Percentiles rank a stretch among this genome's conserved stretches.
These are phyloP conservation scores for Nissolia schottii DNA, from an alignment of 306 rosid species.

Conservation along the genomic window DNA sequence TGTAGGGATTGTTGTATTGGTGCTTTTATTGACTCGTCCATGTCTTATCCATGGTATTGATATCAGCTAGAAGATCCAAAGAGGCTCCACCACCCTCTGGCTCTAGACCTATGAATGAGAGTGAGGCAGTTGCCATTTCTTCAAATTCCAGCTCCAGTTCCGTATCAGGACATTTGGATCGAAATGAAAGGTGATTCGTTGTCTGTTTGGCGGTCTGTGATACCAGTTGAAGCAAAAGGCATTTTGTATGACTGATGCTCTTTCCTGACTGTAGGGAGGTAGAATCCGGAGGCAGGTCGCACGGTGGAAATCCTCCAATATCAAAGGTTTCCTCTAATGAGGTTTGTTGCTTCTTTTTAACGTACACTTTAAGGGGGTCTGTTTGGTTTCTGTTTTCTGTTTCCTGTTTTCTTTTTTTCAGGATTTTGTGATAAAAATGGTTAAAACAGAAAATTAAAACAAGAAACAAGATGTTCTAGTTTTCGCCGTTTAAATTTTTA, in stretches of 20 bases:
- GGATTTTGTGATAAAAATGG: too few relatives aligned
- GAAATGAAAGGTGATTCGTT: constrained; percentile 32
- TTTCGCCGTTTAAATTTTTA: background rate
- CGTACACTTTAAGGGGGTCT: too few relatives aligned
- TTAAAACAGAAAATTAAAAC: too few relatives aligned
- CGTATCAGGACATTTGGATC: constrained; percentile 25
- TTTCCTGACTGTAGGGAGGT: constrained; percentile 32
- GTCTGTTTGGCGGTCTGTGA: background rate
- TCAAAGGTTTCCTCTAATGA: constrained; percentile 56
- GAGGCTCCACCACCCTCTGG: constrained; percentile 36
- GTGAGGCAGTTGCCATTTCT: background rate
- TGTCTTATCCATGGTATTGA: constrained; percentile 17
- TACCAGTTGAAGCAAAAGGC: background rate
- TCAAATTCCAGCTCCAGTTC: constrained; percentile 22
- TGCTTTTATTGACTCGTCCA: background rate
- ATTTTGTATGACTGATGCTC: background rate
- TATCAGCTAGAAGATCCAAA: constrained; percentile 60
- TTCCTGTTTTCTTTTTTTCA: too few relatives aligned
- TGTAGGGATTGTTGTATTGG: background rate
- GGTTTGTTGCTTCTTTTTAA: constrained; percentile 46
- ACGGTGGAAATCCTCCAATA: constrained; percentile 28
- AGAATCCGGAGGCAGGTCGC: constrained; percentile 28
- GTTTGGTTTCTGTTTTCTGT: too few relatives aligned
- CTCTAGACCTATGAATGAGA: constrained; percentile 17
- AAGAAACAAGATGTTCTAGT: too few relatives aligned